Base-by-base conservation (phyloP, 2,329 filamentous ascomycete species). In the Diaporthe ilicicola region DNA sequence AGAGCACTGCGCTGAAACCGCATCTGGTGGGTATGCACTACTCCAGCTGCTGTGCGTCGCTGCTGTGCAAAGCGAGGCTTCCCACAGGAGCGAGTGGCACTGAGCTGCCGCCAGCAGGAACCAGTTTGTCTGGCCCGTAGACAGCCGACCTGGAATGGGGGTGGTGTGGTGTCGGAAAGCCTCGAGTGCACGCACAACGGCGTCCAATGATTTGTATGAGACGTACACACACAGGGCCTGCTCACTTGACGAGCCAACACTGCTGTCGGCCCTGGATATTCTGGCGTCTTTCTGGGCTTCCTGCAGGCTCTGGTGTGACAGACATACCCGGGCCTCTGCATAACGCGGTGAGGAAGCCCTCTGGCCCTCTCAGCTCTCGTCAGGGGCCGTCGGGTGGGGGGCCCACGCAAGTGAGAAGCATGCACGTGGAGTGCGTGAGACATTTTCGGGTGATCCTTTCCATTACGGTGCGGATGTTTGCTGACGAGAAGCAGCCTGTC, bases 1-100 rank as follows among this genome's bases (percentile, higher is more conserved):
- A 22, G 56, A 32, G 39, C 56, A 42, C 50, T 42, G 70, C 67
- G 54, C 67, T 70, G 67, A 72, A 62, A 72, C 67, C 37, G 70
- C 70, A 69, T 51, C n/a, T 53, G 32, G 50, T 59, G 59, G 44
- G 51, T 37, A 54, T 29, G 54, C 67, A 72, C 51, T 6, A 65
- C 59, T 34, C 53, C 53, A 55, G 55, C 54, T 72, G 53, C 32
- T 34, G 67, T 70, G 34, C 24, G 24, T 46, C 27, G 54, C 65
- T 64, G 32, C 44, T 29, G 56, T 65, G 55, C 29, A 70, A 62
- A 70, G 67, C 65, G 70, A 72, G 70, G 70, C 70, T 70, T 64
- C 32, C 48, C 46, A 29, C 67, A 70, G 46, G 59, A 62, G 46
- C 70, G 59, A 72, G 59, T 70, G 37, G 54, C n/a, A 72, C 24